Base-by-base conservation (phyloP, 176 grass and related monocot species). In the Oryza glaberrima region DNA sequence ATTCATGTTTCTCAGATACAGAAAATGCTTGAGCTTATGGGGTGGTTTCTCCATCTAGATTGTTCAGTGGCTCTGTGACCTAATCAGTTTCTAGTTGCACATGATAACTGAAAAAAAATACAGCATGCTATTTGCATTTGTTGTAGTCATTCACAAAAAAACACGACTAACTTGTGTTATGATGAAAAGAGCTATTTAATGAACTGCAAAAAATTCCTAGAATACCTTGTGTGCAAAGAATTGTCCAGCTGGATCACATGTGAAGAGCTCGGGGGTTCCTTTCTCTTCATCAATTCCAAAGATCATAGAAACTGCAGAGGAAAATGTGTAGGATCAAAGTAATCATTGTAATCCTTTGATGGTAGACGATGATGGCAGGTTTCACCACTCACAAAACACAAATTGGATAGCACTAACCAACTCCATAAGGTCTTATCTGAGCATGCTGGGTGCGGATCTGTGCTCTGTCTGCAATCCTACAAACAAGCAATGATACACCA, bases 251-350 rank as follows among this genome's bases (percentile, higher is more conserved):
- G 92, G 92, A 71, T 94, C 86, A 84, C 83, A 89, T 66, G 81
- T 94, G 70, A 86, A 94, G 30, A 94, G 88, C 70, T 94, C 80
- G 35, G 88, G 88, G 35, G 76, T 88, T 77, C 77, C 83, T 65
- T 84, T 86, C 80, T 91, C 88, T 83, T 91, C 92, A 78, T 94
- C 92, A 60, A 94, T 89, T 60, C 86, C 92, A 81, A 94, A 73
- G n/a, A 91, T 28, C 79, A 88, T 88, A 54, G 92, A 76, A 73
- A 86, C 92, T 91, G 43, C 28, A 49, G 17, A 46, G 48, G 51
- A 76, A 76, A 35, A 79, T 72, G 20, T 69, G 40, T 43, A 79
- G 6, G 19, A 54, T 41, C 26, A 11, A 11, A 58, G 44, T 35
- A 56, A 83, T 14, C 16, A 73, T 32, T 47, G 45, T 47, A 56